Conservation (phyloP, 1,284 basidiomycete genomes). For the Singerocomus inundabilis region DNA sequence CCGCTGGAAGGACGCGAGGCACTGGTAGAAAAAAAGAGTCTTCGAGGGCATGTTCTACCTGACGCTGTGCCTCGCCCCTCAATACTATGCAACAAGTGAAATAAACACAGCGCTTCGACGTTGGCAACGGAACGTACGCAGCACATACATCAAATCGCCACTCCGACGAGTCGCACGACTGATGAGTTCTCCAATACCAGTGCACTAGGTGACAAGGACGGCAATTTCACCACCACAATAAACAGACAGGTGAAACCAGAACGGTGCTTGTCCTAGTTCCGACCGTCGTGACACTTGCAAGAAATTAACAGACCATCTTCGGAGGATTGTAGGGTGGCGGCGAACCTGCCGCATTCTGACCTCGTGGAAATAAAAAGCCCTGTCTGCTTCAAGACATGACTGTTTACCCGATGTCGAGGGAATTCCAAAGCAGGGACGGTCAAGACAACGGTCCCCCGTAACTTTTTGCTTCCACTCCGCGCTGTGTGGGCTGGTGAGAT, state of each 20-base stretch:
- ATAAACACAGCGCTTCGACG: neutral
- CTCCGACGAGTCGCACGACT: neutral
- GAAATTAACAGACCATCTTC: constrained; percentile 12
- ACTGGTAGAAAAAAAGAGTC: neutral
- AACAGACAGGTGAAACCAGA: too few relatives aligned
- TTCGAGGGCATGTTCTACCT: neutral
- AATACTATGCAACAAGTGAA: neutral
- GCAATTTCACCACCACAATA: too few relatives aligned
- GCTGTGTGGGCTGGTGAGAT: too few relatives aligned
- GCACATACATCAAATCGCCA: neutral
- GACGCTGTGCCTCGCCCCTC: neutral
- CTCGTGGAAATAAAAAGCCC: neutral
- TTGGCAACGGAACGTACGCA: neutral
- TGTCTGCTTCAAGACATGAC: constrained; percentile 15
- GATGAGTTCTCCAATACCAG: too few relatives aligned
- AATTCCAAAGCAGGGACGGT: constrained; percentile 4
- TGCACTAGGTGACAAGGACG: too few relatives aligned
- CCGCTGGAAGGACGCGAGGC: neutral
- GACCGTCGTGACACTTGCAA: constrained; percentile 1
- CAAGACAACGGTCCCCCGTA: too few relatives aligned
- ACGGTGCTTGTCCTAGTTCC: neutral
- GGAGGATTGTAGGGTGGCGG: neutral
- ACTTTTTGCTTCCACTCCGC: too few relatives aligned
- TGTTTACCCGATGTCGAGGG: neutral
- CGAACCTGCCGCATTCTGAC: neutral